Conservation (phyloP, 169 alveolate genomes). For the Eimeria necatrix region DNA sequence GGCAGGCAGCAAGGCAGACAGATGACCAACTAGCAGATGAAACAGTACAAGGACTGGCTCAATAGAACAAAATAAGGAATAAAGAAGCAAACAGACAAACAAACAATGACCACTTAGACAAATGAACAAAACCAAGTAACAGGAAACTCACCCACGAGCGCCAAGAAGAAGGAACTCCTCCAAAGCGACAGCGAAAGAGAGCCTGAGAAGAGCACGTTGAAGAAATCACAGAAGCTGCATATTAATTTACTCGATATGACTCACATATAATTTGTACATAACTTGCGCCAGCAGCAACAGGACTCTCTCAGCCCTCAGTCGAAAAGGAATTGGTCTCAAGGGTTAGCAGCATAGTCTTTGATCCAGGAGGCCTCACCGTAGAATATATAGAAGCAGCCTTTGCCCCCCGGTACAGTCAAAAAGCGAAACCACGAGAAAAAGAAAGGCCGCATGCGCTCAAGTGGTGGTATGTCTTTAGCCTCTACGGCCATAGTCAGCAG, state of each 20-base stretch:
- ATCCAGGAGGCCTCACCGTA: conserved; percentile 52
- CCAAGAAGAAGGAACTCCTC: conserved; percentile 65
- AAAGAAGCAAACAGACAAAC: too few relatives aligned
- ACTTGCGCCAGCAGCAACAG: neutral
- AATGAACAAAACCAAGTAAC: neutral
- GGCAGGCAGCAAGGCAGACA: too few relatives aligned
- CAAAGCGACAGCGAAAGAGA: conserved; percentile 56
- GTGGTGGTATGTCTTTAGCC: conserved; percentile 67
- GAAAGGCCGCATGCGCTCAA: conserved; percentile 73
- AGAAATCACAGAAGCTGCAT: neutral
- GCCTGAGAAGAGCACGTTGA: neutral
- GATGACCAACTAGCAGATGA: too few relatives aligned
- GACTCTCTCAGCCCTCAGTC: neutral
- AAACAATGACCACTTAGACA: neutral
- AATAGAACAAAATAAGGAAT: too few relatives aligned
- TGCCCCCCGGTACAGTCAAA: conserved; percentile 81
- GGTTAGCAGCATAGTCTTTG: too few relatives aligned
- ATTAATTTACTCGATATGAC: too few relatives aligned
- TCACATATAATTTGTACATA: too few relatives aligned
- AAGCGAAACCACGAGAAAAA: conserved; percentile 78
- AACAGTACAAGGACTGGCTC: too few relatives aligned
- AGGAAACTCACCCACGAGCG: conserved; percentile 63
- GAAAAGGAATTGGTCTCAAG: too few relatives aligned
- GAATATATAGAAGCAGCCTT: conserved; percentile 77
- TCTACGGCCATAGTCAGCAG: conserved; percentile 72